Evolutionary conservation across 495 filamentous ascomycete genomes (phyloP), one percentile per base, ranked within the genome.

Genomic region (Neurospora sublineolata): DNA sequence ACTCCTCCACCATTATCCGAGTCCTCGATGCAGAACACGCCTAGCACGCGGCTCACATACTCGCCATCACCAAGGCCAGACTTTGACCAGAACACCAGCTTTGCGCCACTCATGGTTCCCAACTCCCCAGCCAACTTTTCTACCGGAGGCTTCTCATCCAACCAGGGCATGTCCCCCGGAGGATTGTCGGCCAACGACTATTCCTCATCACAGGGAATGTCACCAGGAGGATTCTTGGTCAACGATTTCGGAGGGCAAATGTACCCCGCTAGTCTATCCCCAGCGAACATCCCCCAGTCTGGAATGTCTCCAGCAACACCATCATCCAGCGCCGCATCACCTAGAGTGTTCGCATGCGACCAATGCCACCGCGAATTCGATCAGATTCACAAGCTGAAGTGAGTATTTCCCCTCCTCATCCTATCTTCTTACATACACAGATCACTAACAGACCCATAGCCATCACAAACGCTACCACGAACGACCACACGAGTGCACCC

Each of bases 401-500:
- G 77, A 20, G 80, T 74, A n/a, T 8, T 11, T 8, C 36, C 27
- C 14, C 23, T 60, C 3, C 1, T 3, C 12, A 11, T 18, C 14
- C 11, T 23, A 23, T 4, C 20, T 52, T 30, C 9, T 23, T 38
- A 10, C 36, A 3, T 67, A 4, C 12, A 12, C 8, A 2, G 4
- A 18, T 18, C 10, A 39, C 75, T 75, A 39, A 73, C 71, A 37
- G 5, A 58, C 44, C 16, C 6, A 27, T 44, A 82, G 80, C 69
- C 84, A 86, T 67, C 84, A 86, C 73, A 82, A 82, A 27, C 80
- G 84, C 12, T 86, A 86, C 67, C 84, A 86, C 69, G 80, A 84
- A 16, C 80, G 82, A 37, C 82, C 82, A 4, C 83, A 83, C 71
- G 80, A 81, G 68, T 86, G 84, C 72, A 72, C 78, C 8, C 78